A percentile compares a stretch with the other conserved stretches of the same genome.
Conservation (phyloP, 176 grass and related monocot species). For the Rhynchospora tenuis region DNA sequence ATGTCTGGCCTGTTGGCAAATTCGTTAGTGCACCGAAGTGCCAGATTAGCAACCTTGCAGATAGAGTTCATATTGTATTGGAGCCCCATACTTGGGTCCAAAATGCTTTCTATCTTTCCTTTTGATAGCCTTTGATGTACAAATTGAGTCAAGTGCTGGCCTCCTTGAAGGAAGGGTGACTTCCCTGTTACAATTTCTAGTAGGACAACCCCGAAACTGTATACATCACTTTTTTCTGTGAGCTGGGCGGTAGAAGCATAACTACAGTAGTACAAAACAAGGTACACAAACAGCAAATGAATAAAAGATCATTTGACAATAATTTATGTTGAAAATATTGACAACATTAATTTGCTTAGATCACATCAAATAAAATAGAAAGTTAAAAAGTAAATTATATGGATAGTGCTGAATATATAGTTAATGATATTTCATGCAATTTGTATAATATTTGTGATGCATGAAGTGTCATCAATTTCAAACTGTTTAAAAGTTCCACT, state of each 20-base stretch:
- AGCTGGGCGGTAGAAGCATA: conserved; percentile 31
- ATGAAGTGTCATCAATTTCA: too few relatives aligned
- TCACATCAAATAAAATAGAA: too few relatives aligned
- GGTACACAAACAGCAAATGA: not conserved
- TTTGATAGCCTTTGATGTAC: conserved; percentile 21
- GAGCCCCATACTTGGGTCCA: conserved; percentile 14
- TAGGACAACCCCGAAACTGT: conserved; percentile 38
- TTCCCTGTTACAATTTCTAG: conserved; percentile 40
- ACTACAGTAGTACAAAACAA: conserved; percentile 13
- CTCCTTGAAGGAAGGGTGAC: not conserved
- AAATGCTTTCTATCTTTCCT: conserved; percentile 32
- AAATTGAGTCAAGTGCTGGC: conserved; percentile 8
- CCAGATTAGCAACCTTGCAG: conserved; percentile 36
- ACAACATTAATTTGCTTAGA: too few relatives aligned
- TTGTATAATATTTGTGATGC: too few relatives aligned
- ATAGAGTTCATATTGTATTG: conserved; percentile 29
- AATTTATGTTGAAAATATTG: too few relatives aligned
- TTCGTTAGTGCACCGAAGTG: conserved; percentile 19
- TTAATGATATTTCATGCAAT: too few relatives aligned
- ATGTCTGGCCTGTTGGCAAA: conserved; percentile 24
- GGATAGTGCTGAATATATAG: too few relatives aligned
- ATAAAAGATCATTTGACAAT: not conserved
- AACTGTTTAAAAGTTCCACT: too few relatives aligned
- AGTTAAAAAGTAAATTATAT: too few relatives aligned
- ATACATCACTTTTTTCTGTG: conserved; percentile 46